A percentile compares a stretch with the other conserved stretches of the same genome.
phyloP scores from a whole-genome alignment of 1,284 basidiomycete genomes.

The Grifola frondosa region DNA sequence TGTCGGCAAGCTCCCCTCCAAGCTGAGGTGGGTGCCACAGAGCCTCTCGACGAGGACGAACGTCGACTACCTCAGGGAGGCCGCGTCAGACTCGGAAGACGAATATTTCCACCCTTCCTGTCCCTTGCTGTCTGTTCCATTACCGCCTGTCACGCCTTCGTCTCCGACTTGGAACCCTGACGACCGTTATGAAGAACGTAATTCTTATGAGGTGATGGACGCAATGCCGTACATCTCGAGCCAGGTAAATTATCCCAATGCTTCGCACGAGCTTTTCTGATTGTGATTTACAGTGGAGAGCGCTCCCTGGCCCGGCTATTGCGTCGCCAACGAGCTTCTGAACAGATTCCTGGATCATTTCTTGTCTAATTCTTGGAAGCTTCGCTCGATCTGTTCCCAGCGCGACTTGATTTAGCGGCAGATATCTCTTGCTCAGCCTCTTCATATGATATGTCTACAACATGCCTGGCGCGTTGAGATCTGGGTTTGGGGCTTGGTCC shows the following conservation, averaged over 20 bases:
- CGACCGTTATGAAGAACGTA: slow-evolving; percentile 31
- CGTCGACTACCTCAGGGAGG: slow-evolving; percentile 29
- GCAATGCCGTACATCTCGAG: slow-evolving; percentile 36
- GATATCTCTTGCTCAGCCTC: neutral
- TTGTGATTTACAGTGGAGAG: slow-evolving; percentile 32
- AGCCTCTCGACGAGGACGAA: slow-evolving; percentile 34
- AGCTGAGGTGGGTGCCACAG: slow-evolving; percentile 45
- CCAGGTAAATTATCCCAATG: slow-evolving; percentile 29
- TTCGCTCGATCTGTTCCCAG: no score
- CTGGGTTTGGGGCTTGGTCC: no score
- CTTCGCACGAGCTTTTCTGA: slow-evolving; percentile 5
- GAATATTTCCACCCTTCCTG: slow-evolving; percentile 31
- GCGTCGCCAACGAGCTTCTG: slow-evolving; percentile 28
- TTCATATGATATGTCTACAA: slow-evolving; percentile 3
- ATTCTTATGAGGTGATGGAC: slow-evolving; percentile 29
- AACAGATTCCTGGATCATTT: slow-evolving; percentile 5
- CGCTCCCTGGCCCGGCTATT: slow-evolving; percentile 36
- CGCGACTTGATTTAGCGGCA: neutral
- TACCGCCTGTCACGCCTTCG: slow-evolving; percentile 30
- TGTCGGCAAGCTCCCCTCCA: slow-evolving; percentile 38
- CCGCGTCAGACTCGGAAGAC: slow-evolving; percentile 32
- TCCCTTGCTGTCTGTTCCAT: slow-evolving; percentile 31
- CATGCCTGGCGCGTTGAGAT: slow-evolving; percentile 1
- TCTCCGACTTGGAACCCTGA: slow-evolving; percentile 27
- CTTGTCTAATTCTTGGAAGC: no score